These are phyloP conservation scores for Helotiales sp. DNA, from an alignment of 2,329 filamentous ascomycete genomes.

Conservation along the genomic window DNA sequence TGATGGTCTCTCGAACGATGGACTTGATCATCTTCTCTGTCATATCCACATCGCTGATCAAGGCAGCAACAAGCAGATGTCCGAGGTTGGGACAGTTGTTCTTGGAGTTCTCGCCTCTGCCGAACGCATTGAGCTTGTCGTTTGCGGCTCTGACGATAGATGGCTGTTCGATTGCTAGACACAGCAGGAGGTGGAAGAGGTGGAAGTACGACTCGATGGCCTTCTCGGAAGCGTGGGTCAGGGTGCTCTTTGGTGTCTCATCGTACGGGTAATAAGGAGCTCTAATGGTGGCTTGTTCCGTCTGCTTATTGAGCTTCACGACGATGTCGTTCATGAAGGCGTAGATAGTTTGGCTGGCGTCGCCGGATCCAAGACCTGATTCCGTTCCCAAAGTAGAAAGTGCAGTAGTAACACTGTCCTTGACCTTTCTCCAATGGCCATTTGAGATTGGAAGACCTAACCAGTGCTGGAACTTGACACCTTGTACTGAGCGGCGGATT, in stretches of 20 bases:
- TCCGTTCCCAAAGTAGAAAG: slow-evolving; percentile 40
- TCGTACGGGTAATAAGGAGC: slow-evolving; percentile 4
- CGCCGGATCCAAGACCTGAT: slow-evolving; percentile 34
- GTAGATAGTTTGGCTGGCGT: slow-evolving; percentile 48
- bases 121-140: slow-evolving; percentile 46
- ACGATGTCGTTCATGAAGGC: slow-evolving; percentile 58
- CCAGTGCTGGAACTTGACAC: slow-evolving; percentile 50
- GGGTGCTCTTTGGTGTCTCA: slow-evolving; percentile 44
- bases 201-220: slow-evolving; percentile 59
- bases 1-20: slow-evolving; percentile 55
- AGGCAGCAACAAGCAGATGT: slow-evolving; percentile 52
- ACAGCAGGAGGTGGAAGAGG: slow-evolving; percentile 56
- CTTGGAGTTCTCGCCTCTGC: slow-evolving; percentile 49
- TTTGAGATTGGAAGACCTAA: slow-evolving; percentile 53
- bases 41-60: slow-evolving; percentile 52
- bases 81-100: slow-evolving; percentile 53
- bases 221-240: slow-evolving; percentile 56
- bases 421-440: slow-evolving; percentile 51
- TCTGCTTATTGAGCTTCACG: slow-evolving; percentile 51
- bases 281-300: slow-evolving; percentile 28
- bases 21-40: slow-evolving; percentile 47
- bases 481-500: slow-evolving; percentile 50
- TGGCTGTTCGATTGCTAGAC: slow-evolving; percentile 48
- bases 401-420: slow-evolving; percentile 34
- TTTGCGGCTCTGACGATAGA: slow-evolving; percentile 49